Evolutionary conservation across 805 yeast species (phyloP).

Genomic region (Yarrowia sp.): DNA sequence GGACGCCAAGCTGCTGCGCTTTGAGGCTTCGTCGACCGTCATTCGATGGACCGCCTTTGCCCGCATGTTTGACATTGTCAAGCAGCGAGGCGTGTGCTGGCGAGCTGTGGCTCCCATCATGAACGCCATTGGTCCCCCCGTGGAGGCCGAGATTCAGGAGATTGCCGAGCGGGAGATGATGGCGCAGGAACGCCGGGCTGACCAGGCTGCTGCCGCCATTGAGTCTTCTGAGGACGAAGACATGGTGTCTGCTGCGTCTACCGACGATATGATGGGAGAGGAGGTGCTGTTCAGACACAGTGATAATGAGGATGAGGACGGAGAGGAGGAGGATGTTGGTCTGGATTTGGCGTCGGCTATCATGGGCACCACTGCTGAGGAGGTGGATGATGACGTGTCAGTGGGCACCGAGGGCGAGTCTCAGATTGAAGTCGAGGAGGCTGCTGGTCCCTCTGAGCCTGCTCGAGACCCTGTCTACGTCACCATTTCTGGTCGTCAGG

Average conservation of each 20-base stretch:
- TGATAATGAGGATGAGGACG: conserved; percentile 1
- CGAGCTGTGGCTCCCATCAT: conserved; percentile 36
- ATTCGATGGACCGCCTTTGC: conserved; percentile 36
- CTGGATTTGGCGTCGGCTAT: not conserved
- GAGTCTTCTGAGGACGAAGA: conserved; percentile 28
- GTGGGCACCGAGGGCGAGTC: conserved; percentile 18
- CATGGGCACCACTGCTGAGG: conserved; percentile 1
- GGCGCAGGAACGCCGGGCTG: conserved; percentile 6
- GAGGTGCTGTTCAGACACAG: not conserved
- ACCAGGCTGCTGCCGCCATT: not conserved
- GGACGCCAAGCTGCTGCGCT: conserved; percentile 6
- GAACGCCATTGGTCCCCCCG: conserved; percentile 37
- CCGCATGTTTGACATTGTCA: conserved; percentile 26
- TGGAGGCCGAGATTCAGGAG: conserved; percentile 26
- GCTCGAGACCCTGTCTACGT: conserved; percentile 66
- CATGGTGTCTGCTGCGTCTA: conserved; percentile 24
- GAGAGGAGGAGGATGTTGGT: not conserved
- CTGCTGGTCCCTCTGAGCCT: conserved; percentile 14
- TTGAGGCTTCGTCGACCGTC: conserved; percentile 31
- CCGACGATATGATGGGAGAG: conserved; percentile 6
- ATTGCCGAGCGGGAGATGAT: conserved; percentile 10
- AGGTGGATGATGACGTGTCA: conserved; percentile 27
- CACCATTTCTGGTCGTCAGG: conserved; percentile 74
- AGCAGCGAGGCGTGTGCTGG: conserved; percentile 34
- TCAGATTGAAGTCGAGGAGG: not conserved